Base-by-base conservation (phyloP, 805 yeast species). In the Wickerhamiella hasegawae region DNA sequence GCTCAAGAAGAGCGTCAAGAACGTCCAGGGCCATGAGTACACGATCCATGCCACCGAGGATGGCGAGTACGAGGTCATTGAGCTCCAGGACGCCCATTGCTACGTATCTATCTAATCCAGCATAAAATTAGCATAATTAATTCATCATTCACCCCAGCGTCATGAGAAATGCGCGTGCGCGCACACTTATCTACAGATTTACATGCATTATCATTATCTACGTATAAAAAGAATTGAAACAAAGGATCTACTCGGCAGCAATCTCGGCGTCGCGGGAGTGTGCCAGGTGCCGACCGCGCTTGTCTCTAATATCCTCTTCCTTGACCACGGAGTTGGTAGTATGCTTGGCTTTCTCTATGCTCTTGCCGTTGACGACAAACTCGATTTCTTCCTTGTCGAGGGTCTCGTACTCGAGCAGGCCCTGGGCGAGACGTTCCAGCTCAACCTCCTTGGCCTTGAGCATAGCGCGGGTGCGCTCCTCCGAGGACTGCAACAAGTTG, bases 321-420 rank as follows among this genome's bases (percentile, higher is more conserved):
- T 74, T 76, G 26, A 78, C 71, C 11, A 87, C 78, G 12, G 82
- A 80, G 51, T 84, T 85, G 22, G 87, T 68, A 10, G 69, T 71
- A 53, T 75, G 82, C 32, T 71, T 67, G 54, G 78, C 77, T 45
- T 68, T 69, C 19, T 3, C 17, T 33, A 85, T 62, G 27, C 68
- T 54, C 53, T 82, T 87, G 25, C 98, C 98, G 41, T 65, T 66
- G 25, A 83, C 83, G 33, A 90, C 71, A 49, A 71, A 73, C 52
- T 78, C 87, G 65, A 90, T 87, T 56, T 90, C 99, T 21, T 76
- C 87, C 42, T 77, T 77, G 29, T 79, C 87, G 46, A 90, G 67
- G 0, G 98, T 90, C 63, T 90, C 99, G 59, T 85, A 92, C 57
- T 90, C 95, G 42, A 90, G 65, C 44, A 90, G 66, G 3, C 95